phyloP scores from a whole-genome alignment of 495 filamentous ascomycete species.

The Bombardia bombarda region DNA sequence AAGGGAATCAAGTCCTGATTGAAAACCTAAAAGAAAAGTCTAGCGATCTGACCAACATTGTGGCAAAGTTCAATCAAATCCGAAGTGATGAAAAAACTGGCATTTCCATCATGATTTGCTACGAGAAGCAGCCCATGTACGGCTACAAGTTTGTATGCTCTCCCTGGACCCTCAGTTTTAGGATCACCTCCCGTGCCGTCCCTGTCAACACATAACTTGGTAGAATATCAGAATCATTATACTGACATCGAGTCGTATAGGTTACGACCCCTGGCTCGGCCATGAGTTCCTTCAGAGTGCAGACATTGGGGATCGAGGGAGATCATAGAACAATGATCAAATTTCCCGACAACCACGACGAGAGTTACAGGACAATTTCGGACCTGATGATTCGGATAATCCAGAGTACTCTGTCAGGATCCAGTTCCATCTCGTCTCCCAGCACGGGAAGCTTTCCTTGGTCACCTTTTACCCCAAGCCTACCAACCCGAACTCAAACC shows the following conservation, averaged over 20 bases:
- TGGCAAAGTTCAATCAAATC: constrained; percentile 9
- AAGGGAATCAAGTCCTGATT: constrained; percentile 8
- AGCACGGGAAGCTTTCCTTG: too few relatives aligned
- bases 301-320: constrained; percentile 5
- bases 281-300: constrained; percentile 3
- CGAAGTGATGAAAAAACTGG: constrained; percentile 3
- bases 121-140: constrained; percentile 10
- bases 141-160: constrained; percentile 6
- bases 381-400: constrained; percentile 10
- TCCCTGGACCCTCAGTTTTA: background rate
- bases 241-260: background rate
- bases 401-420: constrained; percentile 6
- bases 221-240: too few relatives aligned
- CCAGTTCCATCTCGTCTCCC: too few relatives aligned
- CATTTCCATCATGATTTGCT: constrained; percentile 7
- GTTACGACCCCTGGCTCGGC: constrained; percentile 9
- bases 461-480: too few relatives aligned
- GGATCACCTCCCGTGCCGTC: background rate
- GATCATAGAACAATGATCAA: constrained; percentile 15
- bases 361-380: constrained; percentile 5
- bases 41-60: constrained; percentile 3
- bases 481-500: background rate
- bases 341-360: constrained; percentile 8
- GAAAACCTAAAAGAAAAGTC: constrained; percentile 6
- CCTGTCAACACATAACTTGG: too few relatives aligned